A percentile compares a stretch with the other conserved stretches of the same genome.
phyloP scores from a whole-genome alignment of 2,329 filamentous ascomycete species.

The Ophioceras dolichostomum region DNA sequence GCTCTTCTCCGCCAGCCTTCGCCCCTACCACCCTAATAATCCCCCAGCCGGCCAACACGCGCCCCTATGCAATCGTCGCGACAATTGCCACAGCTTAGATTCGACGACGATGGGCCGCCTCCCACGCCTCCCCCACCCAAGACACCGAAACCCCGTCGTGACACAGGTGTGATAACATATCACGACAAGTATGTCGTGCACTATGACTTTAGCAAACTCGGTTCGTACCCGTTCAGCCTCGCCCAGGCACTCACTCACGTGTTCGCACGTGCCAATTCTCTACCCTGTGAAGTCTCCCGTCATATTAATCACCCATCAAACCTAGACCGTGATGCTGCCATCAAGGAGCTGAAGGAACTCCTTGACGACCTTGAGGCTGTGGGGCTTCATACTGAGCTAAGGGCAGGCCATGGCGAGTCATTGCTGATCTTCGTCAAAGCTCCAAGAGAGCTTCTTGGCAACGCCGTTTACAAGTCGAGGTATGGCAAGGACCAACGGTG shows the following conservation, averaged over 20 bases:
- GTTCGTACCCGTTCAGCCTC: conserved; percentile 32
- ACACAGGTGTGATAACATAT: conserved; percentile 4
- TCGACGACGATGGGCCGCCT: conserved; percentile 1
- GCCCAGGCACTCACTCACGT: too few relatives aligned
- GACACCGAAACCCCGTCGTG: too few relatives aligned
- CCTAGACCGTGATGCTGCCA: conserved; percentile 33
- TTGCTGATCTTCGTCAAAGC: conserved; percentile 56
- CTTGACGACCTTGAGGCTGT: conserved; percentile 47
- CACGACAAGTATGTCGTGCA: conserved; percentile 44
- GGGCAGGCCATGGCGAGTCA: conserved; percentile 54
- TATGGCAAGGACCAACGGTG: too few relatives aligned
- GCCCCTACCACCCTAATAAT: too few relatives aligned
- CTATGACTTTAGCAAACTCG: conserved; percentile 42
- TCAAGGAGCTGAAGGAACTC: conserved; percentile 23
- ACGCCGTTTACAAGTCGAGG: conserved; percentile 56
- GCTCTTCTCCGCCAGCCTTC: too few relatives aligned
- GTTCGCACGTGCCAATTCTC: too few relatives aligned
- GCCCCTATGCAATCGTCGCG: too few relatives aligned
- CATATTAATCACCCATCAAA: too few relatives aligned
- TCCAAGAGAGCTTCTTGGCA: conserved; percentile 48
- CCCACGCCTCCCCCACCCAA: too few relatives aligned
- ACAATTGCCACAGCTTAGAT: background rate
- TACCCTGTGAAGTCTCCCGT: too few relatives aligned
- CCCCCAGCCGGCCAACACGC: too few relatives aligned
- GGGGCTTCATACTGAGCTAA: conserved; percentile 59